Percentiles rank a stretch among this genome's conserved stretches.
These are phyloP conservation scores for Nicotiana knightiana DNA, from an alignment of 257 asterid species.

Conservation along the genomic window DNA sequence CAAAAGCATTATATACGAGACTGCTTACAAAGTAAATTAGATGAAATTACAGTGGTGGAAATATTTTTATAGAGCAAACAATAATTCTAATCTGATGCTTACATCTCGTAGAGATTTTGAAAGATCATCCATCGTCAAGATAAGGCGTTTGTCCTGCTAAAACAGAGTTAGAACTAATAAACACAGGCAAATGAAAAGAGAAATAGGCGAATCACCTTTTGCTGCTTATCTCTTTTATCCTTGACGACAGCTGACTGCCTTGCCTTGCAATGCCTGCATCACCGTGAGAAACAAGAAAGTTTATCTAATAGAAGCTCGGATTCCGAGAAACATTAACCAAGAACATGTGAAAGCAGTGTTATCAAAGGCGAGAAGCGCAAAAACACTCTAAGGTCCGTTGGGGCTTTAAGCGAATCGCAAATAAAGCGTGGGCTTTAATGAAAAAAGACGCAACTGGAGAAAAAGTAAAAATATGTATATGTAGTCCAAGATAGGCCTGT, in stretches of 20 bases:
- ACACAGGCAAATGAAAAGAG: slow-evolving; percentile 12
- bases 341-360: background rate
- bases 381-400: too few relatives aligned
- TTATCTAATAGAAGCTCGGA: background rate
- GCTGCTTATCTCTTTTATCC: slow-evolving; percentile 95
- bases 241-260: slow-evolving; percentile 69
- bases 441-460: too few relatives aligned
- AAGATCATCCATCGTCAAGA: slow-evolving; percentile 94
- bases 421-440: too few relatives aligned
- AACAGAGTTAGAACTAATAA: slow-evolving; percentile 19
- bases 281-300: slow-evolving; percentile 12
- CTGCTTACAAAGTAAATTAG: background rate
- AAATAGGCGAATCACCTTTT: slow-evolving; percentile 46
- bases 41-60: background rate
- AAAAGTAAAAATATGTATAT: too few relatives aligned
- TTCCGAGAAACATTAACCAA: background rate
- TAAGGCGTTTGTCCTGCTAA: slow-evolving; percentile 80
- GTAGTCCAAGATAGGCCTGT: too few relatives aligned
- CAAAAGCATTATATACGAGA: background rate
- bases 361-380: too few relatives aligned
- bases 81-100: background rate
- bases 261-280: slow-evolving; percentile 86
- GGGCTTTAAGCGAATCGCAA: too few relatives aligned
- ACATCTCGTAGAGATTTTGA: slow-evolving; percentile 94
- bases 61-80: background rate